Evolutionary conservation across 225 moss, liverwort and hornwort species (phyloP).

Genomic region (Bryum argenteum): DNA sequence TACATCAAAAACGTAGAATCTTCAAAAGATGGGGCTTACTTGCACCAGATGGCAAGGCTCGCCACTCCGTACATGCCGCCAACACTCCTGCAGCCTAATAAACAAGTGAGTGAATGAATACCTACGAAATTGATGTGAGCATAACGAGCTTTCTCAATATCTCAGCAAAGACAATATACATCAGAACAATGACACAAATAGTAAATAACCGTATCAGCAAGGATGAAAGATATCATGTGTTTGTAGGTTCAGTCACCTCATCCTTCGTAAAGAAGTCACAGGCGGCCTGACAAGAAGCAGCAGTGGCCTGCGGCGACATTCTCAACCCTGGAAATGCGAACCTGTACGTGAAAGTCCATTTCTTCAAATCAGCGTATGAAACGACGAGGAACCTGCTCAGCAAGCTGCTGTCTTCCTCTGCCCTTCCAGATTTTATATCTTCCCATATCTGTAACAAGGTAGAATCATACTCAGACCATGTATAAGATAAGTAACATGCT

Average conservation of each 20-base stretch:
- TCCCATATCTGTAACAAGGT: slow-evolving; percentile 79
- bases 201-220: background rate
- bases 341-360: slow-evolving; percentile 95
- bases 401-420: slow-evolving; percentile 87
- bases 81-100: slow-evolving; percentile 84
- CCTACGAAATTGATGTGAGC: slow-evolving; percentile 3
- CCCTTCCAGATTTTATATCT: slow-evolving; percentile 91
- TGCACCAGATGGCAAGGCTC: slow-evolving; percentile 75
- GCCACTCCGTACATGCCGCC: slow-evolving; percentile 90
- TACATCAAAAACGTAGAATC: slow-evolving; percentile 11
- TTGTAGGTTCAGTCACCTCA: slow-evolving; percentile 53
- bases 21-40: slow-evolving; percentile 51
- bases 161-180: slow-evolving; percentile 7
- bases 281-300: slow-evolving; percentile 65
- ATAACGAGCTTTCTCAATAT: background rate
- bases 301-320: slow-evolving; percentile 78
- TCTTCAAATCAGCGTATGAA: slow-evolving; percentile 97
- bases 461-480: background rate
- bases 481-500: background rate
- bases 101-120: slow-evolving; percentile 44
- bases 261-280: slow-evolving; percentile 61
- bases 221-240: background rate
- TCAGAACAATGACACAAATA: slow-evolving; percentile 23
- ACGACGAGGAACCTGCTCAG: slow-evolving; percentile 88
- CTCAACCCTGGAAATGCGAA: slow-evolving; percentile 95